These are phyloP conservation scores for Fusarium dlaminii DNA, from an alignment of 2,329 filamentous ascomycete species.

Conservation along the genomic window DNA sequence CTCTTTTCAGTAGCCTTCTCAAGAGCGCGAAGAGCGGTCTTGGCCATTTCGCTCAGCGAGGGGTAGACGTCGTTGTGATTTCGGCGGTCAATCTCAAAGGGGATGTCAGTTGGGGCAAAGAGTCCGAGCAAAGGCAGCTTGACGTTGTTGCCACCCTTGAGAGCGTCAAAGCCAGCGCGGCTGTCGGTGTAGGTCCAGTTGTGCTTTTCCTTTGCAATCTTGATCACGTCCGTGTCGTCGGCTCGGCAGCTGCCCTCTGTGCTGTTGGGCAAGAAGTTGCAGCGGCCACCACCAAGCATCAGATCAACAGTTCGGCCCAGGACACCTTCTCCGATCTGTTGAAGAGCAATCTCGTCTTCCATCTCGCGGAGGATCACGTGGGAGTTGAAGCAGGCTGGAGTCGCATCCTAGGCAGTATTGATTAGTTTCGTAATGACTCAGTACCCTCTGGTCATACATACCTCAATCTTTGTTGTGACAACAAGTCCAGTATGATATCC, in stretches of 20 bases:
- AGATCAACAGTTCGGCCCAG: conserved; percentile 89
- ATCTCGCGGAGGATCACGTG: conserved; percentile 83
- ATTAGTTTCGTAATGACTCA: background rate
- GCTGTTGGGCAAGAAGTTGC: conserved; percentile 88
- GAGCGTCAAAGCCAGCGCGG: conserved; percentile 77
- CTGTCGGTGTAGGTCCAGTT: conserved; percentile 83
- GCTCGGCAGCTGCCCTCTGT: conserved; percentile 82
- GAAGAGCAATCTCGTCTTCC: conserved; percentile 90
- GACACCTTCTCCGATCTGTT: conserved; percentile 89
- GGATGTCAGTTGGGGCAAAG: conserved; percentile 83
- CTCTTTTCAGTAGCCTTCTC: conserved; percentile 82
- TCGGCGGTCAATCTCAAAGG: conserved; percentile 91
- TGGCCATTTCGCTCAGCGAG: conserved; percentile 90
- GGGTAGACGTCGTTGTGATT: conserved; percentile 84
- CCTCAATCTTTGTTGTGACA: conserved; percentile 75
- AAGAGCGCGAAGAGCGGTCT: conserved; percentile 80
- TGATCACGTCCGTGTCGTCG: conserved; percentile 80
- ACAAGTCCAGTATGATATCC: conserved; percentile 95
- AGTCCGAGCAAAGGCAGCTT: conserved; percentile 87
- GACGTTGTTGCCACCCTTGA: conserved; percentile 73
- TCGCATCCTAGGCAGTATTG: conserved; percentile 82
- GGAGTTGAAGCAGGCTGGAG: conserved; percentile 91
- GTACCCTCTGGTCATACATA: background rate
- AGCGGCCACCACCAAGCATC: conserved; percentile 91
- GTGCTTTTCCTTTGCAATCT: conserved; percentile 75